Conservation (phyloP, 78 protist species). For the Chrysochromulina parva region DNA sequence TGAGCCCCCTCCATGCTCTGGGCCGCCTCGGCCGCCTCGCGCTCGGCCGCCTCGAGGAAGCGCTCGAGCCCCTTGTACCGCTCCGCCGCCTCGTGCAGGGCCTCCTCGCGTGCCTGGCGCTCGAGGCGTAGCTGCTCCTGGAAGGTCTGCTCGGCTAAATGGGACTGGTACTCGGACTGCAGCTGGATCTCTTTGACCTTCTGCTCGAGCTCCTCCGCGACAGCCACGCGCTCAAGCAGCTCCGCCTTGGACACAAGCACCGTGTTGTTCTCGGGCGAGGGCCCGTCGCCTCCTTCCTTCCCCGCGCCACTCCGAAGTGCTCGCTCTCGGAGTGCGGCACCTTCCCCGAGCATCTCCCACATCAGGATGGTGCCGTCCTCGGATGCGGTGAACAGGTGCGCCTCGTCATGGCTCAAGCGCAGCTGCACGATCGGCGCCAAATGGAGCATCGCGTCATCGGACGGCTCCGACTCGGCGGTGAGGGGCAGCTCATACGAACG, state of each 20-base stretch:
- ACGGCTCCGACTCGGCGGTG: neutral
- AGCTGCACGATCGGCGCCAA: constrained; percentile 27
- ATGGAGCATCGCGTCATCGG: too few relatives aligned
- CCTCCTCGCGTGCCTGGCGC: constrained; percentile 8
- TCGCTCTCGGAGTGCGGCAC: neutral
- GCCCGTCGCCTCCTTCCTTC: too few relatives aligned
- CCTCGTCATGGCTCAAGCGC: constrained; percentile 35
- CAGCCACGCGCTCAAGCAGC: constrained; percentile 37
- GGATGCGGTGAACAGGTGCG: constrained; percentile 39
- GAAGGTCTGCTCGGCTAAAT: constrained; percentile 12
- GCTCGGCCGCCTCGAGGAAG: neutral
- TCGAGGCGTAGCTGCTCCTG: neutral
- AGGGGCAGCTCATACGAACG: too few relatives aligned
- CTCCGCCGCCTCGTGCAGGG: neutral
- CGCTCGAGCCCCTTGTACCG: neutral
- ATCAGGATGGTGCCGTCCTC: constrained; percentile 59
- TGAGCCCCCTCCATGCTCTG: neutral
- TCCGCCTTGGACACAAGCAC: constrained; percentile 48
- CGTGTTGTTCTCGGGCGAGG: constrained; percentile 18
- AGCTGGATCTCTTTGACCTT: constrained; percentile 49
- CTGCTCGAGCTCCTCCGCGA: constrained; percentile 10
- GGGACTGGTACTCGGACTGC: constrained; percentile 25
- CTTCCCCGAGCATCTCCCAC: constrained; percentile 9
- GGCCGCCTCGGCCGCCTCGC: neutral
- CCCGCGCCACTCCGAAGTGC: neutral